phyloP scores from a whole-genome alignment of 345 rosid species.

The Linum lewisii region DNA sequence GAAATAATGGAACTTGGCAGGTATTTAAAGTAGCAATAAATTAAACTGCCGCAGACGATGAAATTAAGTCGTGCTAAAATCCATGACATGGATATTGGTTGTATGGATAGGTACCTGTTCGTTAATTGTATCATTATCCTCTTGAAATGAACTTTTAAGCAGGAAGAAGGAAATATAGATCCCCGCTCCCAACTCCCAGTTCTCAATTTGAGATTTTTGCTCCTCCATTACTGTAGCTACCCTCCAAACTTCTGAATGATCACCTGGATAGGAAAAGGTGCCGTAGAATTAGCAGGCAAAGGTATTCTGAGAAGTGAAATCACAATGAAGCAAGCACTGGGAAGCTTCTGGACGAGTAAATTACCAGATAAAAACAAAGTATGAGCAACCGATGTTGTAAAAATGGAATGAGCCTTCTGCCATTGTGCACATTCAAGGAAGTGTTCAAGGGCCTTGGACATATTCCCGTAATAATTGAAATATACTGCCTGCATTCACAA shows the following conservation, averaged over 20 bases:
- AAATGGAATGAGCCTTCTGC: slow-evolving; percentile 86
- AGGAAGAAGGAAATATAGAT: slow-evolving; percentile 66
- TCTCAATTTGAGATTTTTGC: slow-evolving; percentile 83
- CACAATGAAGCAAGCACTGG: slow-evolving; percentile 6
- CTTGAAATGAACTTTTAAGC: slow-evolving; percentile 52
- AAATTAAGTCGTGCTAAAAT: too few relatives aligned
- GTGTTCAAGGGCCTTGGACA: slow-evolving; percentile 74
- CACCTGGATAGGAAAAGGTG: slow-evolving; percentile 31
- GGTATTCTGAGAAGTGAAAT: background rate
- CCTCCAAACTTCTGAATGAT: slow-evolving; percentile 69
- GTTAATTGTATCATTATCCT: slow-evolving; percentile 33
- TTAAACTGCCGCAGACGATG: too few relatives aligned
- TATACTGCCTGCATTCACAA: slow-evolving; percentile 62
- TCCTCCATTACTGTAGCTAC: slow-evolving; percentile 74
- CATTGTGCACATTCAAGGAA: slow-evolving; percentile 73
- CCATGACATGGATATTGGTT: background rate
- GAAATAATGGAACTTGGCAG: too few relatives aligned
- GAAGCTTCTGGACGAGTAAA: slow-evolving; percentile 8
- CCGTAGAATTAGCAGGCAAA: too few relatives aligned
- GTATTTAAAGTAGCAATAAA: too few relatives aligned
- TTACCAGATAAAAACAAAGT: slow-evolving; percentile 68
- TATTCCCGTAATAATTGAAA: slow-evolving; percentile 54
- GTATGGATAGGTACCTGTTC: slow-evolving; percentile 41
- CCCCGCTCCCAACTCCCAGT: slow-evolving; percentile 97
- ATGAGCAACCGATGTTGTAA: slow-evolving; percentile 67